Percentiles rank a stretch among this genome's conserved stretches.
Evolutionary conservation across 129 eudicot species (phyloP).

Genomic region (Helichrysum umbraculigerum): DNA sequence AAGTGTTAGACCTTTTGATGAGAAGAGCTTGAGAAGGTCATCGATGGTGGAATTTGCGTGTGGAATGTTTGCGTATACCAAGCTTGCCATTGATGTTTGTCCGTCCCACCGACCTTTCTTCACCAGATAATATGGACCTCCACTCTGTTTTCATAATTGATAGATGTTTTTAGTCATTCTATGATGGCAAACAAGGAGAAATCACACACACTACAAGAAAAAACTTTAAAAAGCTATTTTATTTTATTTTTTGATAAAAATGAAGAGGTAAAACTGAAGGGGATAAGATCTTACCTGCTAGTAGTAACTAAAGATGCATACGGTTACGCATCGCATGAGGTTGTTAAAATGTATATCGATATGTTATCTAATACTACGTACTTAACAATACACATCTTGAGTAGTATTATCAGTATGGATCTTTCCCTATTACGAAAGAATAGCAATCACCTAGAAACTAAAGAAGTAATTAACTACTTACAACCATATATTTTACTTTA

Average conservation of each 20-base stretch:
- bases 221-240: neutral
- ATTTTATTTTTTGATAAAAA: neutral
- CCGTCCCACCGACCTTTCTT: slow-evolving; percentile 98
- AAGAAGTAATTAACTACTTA: too few species aligned
- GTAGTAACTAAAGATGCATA: too few species aligned
- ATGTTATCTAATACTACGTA: too few species aligned
- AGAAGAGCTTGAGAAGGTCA: slow-evolving; percentile 55
- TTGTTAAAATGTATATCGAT: too few species aligned
- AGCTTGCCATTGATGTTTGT: slow-evolving; percentile 58
- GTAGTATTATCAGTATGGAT: too few species aligned
- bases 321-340: too few species aligned
- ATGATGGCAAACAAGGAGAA: neutral
- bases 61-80: slow-evolving; percentile 58
- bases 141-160: slow-evolving; percentile 43
- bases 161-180: neutral
- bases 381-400: too few species aligned
- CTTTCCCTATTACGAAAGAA: too few species aligned
- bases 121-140: slow-evolving; percentile 86
- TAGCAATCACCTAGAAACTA: too few species aligned
- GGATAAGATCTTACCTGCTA: too few species aligned
- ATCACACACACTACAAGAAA: neutral
- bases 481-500: too few species aligned
- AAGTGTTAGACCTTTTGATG: slow-evolving; percentile 68
- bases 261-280: neutral
- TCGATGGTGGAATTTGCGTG: slow-evolving; percentile 59